Base-by-base conservation (phyloP, 495 filamentous ascomycete genomes). In the Usnea hakonensis region DNA sequence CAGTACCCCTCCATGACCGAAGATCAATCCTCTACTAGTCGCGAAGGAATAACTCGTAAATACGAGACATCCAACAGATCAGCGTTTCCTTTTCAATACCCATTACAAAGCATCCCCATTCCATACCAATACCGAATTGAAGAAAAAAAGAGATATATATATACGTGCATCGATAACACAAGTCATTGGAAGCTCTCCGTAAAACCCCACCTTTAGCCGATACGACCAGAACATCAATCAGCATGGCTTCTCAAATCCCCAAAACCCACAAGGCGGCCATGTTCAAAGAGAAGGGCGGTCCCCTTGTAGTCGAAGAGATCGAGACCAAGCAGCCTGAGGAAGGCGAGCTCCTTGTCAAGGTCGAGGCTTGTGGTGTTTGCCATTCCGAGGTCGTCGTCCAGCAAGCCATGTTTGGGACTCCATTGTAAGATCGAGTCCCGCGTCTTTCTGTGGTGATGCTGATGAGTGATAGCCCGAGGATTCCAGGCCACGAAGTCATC, bases 201-300 rank as follows among this genome's bases (percentile, higher is more conserved):
- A 63, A 63, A 38, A 56, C 19, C 17, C 40, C 57, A 28, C 38
- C 60, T 3, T 57, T 36, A 43, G 26, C 54, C n/a, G 33, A 58
- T 19, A 50, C 55, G 5, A 55, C 44, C 37, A 53, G 36, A 53
- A 33, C 23, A 58, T 58, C 61, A 36, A 28, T 66, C 40, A 58
- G 30, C 37, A 70, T 74, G 72, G 69, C 66, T 28, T 58, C 69
- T 41, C 66, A 77, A 16, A 79, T 88, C 41, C 86, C 86, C 14
- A 78, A 79, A 67, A 87, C 76, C 61, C 82, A 89, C 69, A 89
- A 87, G 74, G 88, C 86, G 33, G 74, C 75, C 41, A 73, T 89
- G 60, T 91, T 87, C 70, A 85, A 89, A 71, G 79, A 87, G 68
- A 85, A 85, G 6, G 87, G 87, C 28, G 81, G 75, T 5, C 79